Evolutionary conservation across 495 filamentous ascomycete species (phyloP).

Genomic region (Xylaria sp.): DNA sequence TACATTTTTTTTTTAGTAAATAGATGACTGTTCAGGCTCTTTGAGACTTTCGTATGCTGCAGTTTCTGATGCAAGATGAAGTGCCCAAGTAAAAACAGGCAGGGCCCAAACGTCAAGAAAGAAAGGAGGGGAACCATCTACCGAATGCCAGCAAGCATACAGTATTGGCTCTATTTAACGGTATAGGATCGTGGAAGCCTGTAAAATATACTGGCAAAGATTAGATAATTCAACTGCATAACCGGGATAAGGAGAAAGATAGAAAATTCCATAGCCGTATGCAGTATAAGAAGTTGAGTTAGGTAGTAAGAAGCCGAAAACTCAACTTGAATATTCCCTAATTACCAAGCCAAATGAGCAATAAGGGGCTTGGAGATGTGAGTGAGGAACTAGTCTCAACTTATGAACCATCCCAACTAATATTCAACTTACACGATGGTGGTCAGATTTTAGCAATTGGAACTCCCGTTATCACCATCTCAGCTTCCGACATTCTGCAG

Average conservation of each 20-base stretch:
- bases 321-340: not conserved
- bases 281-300: not conserved
- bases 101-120: no score
- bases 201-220: not conserved
- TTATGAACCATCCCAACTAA: not conserved
- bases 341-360: not conserved
- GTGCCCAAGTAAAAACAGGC: not conserved
- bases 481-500: not conserved
- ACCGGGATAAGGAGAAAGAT: not conserved
- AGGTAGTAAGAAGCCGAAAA: not conserved
- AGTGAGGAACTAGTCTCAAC: not conserved
- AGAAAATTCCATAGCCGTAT: not conserved
- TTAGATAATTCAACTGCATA: not conserved
- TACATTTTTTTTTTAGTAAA: not conserved
- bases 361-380: not conserved
- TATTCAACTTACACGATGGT: not conserved
- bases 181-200: not conserved
- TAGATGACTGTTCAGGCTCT: not conserved
- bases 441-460: not conserved
- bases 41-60: not conserved
- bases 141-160: no score
- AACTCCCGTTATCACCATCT: not conserved
- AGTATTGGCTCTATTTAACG: not conserved
- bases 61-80: not conserved
- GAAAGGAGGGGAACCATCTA: not conserved